Base-by-base conservation (phyloP, 1,139 yeast genomes). In the Yamadazyma mexicana region DNA sequence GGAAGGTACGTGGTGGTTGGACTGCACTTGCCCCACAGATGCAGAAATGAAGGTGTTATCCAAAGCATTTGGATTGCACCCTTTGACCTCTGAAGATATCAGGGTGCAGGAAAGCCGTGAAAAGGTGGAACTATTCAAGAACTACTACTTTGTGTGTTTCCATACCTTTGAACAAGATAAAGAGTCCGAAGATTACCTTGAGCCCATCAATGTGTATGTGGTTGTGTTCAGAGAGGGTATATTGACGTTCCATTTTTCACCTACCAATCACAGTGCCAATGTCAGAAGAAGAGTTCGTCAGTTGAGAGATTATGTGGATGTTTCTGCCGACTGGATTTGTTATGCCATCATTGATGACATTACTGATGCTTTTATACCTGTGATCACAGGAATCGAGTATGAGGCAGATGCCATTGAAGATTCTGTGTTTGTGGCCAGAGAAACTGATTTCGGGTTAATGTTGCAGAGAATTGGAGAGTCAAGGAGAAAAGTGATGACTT, bases 391-490 rank as follows among this genome's bases (percentile, higher is more conserved):
- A 2, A 81, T 89, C 45, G 97, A 89, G 61, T 79, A 83, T 47
- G 97, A 89, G 59, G 95, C 96, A 0, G 96, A 89, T 65, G 84
- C 87, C 4, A 87, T 89, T 47, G 97, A 89, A 61, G 96, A 88
- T 52, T 81, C 89, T 2, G 72, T 66, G 23, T 64, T 64, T 46
- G 69, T 61, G 2, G 62, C 69, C 2, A 53, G 67, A 35, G 66
- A 62, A 33, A 42, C 56, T 15, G 92, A 87, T 55, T 83, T 85
- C 51, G 75, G 87, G 42, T 64, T 67, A 33, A 85, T 88, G 88
- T 69, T 91, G 53, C 78, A 80, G 47, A 75, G 86, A 48, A 87
- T 91, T 49, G 97, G 97, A 42, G 94, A 87, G 55, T 80, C 95
- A 11, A 78, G 98, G 59, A 74, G 92, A 46, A 87, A 84, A 56